Conservation (phyloP, 441 rosid genomes). For the Breynia disticha region DNA sequence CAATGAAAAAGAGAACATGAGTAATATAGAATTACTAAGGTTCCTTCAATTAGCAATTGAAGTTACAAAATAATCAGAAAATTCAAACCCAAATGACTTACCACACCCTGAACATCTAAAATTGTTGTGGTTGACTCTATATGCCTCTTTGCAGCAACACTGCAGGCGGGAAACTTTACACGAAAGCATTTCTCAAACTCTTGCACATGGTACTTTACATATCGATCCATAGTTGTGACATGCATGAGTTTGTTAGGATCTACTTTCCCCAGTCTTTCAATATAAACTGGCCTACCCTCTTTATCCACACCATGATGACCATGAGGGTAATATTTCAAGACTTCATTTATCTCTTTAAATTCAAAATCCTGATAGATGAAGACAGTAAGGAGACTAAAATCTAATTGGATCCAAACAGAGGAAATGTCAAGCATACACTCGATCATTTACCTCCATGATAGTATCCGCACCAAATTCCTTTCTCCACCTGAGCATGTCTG, state of each 20-base stretch:
- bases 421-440: too few species aligned
- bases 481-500: constrained; percentile 94
- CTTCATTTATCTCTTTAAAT: constrained; percentile 64
- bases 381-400: too few species aligned
- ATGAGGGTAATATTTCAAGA: constrained; percentile 74
- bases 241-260: constrained; percentile 84
- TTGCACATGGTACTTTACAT: constrained; percentile 75
- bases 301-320: constrained; percentile 92
- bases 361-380: constrained; percentile 69
- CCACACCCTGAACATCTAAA: constrained; percentile 96
- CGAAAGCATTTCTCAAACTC: constrained; percentile 81
- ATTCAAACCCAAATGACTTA: too few species aligned
- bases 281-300: constrained; percentile 91
- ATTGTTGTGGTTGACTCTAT: constrained; percentile 89
- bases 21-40: too few species aligned
- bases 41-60: too few species aligned
- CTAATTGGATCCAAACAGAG: too few species aligned
- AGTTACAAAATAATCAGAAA: too few species aligned
- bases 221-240: constrained; percentile 77
- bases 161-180: constrained; percentile 83
- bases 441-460: constrained; percentile 66
- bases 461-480: constrained; percentile 86
- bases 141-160: constrained; percentile 85
- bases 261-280: constrained; percentile 88
- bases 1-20: too few species aligned